Evolutionary conservation across 169 alveolate species (phyloP).

Genomic region (Babesia bovis): DNA sequence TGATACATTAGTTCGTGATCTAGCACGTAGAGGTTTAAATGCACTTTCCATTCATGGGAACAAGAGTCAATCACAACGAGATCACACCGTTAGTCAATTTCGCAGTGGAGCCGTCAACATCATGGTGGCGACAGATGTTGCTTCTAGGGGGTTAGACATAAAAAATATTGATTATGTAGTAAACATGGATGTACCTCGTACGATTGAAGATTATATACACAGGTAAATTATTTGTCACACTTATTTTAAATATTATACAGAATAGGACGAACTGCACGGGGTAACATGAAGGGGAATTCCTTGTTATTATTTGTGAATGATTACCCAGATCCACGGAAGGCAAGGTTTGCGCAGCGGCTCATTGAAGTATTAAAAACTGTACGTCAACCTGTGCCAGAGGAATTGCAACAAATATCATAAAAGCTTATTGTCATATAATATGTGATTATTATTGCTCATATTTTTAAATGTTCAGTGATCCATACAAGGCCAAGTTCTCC

Average conservation of each 20-base stretch:
- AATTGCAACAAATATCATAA: constrained; percentile 42
- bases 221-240: constrained; percentile 58
- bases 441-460: background rate
- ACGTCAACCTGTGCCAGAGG: constrained; percentile 67
- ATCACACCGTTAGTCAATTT: constrained; percentile 80
- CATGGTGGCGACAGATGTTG: constrained; percentile 93
- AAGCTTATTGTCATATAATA: background rate
- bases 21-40: constrained; percentile 81
- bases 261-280: constrained; percentile 95
- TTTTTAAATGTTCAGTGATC: constrained; percentile 23
- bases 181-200: constrained; percentile 91
- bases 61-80: constrained; percentile 83
- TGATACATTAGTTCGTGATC: constrained; percentile 83
- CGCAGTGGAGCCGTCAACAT: constrained; percentile 86
- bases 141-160: constrained; percentile 94
- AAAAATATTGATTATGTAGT: constrained; percentile 88
- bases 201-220: constrained; percentile 85
- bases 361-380: constrained; percentile 61
- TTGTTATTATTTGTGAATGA: constrained; percentile 69
- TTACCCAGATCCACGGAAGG: constrained; percentile 69
- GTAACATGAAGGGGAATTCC: constrained; percentile 84
- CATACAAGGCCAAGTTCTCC: constrained; percentile 43
- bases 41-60: constrained; percentile 91
- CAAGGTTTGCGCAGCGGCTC: constrained; percentile 69
- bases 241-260: constrained; percentile 70